Percentiles rank a stretch among this genome's conserved stretches.
phyloP scores from a whole-genome alignment of 2,329 filamentous ascomycete genomes.

The Immersiporthe knoxdaviesiana region DNA sequence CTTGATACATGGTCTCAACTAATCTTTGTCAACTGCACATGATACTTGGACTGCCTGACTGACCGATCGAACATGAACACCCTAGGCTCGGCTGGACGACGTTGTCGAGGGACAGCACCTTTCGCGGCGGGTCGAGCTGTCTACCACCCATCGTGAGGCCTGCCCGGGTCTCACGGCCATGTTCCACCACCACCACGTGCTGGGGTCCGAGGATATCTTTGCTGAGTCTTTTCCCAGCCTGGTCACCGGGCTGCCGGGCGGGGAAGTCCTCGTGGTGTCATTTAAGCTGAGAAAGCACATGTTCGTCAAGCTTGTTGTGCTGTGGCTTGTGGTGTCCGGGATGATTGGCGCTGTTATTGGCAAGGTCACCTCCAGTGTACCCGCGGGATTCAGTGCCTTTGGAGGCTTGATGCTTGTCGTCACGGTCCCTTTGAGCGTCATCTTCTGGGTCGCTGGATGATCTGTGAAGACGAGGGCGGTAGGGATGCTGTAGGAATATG shows the following conservation, averaged over 20 bases:
- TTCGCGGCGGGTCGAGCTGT: not conserved
- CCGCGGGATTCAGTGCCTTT: not conserved
- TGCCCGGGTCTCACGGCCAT: not conserved
- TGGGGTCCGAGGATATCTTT: not conserved
- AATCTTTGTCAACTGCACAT: too few relatives aligned
- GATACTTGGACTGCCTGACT: not conserved
- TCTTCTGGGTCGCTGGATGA: not conserved
- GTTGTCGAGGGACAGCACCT: not conserved
- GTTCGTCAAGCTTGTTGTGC: not conserved
- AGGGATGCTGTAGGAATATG: too few relatives aligned
- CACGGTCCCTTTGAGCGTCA: not conserved
- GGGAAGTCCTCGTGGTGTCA: not conserved
- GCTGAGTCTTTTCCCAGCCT: not conserved
- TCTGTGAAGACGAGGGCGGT: not conserved
- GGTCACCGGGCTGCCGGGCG: not conserved
- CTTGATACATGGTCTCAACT: too few relatives aligned
- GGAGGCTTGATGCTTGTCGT: not conserved
- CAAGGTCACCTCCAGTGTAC: not conserved
- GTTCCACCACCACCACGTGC: not conserved
- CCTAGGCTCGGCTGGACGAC: not conserved
- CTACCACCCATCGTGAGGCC: not conserved
- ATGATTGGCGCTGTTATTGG: not conserved
- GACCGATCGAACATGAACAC: not conserved
- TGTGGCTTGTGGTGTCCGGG: not conserved
- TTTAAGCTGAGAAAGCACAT: not conserved